Base-by-base conservation (phyloP, 345 rosid species). In the Linum lewisii region DNA sequence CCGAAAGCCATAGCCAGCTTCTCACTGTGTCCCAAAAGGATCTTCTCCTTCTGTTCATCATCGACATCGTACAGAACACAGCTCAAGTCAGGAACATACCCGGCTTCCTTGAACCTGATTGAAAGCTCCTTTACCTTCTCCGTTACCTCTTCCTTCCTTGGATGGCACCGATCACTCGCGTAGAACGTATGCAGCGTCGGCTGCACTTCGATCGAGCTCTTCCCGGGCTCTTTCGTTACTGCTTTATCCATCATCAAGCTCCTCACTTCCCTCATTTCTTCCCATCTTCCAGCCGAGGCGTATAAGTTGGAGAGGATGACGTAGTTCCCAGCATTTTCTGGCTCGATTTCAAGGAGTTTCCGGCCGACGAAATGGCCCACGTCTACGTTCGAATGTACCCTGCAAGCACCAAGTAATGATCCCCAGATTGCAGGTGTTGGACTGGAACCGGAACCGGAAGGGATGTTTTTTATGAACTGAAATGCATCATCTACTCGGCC, bases 1-100 rank as follows among this genome's bases (percentile, higher is more conserved):
- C 87, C 95, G 52, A 83, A 86, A 54, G 96, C 83, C 81, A 84
- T 57, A 53, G 96, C 95, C 57, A 88, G 77, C 69, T 88, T 92
- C 76, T 92, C 98, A 66, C 91, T 92, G 64, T 92, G 98, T 52
- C 81, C 88, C 18, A 77, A 68, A 6, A 92, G 75, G 73, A 82
- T 81, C 72, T 77, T 88, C 87, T 84, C 95, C 79, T 92, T 92
- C 76, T 92, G 95, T 72, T 86, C 96, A 26, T 86, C 87, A 42
- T 92, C 96, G 62, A 92, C 91, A 49, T 88, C 96, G 60, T 86
- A 69, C 47, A 92, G 63, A 59, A 83, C 95, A 60, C 87, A 88
- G 64, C 89, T 88, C 73, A 77, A 63, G 59, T 92, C 90, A 26
- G 93, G 86, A 67, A 78, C 78, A 66, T 88, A 88, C 24, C 96